These are phyloP conservation scores for Lagenidium sp. DNA, from an alignment of 352 stramenopile species.

Conservation along the genomic window DNA sequence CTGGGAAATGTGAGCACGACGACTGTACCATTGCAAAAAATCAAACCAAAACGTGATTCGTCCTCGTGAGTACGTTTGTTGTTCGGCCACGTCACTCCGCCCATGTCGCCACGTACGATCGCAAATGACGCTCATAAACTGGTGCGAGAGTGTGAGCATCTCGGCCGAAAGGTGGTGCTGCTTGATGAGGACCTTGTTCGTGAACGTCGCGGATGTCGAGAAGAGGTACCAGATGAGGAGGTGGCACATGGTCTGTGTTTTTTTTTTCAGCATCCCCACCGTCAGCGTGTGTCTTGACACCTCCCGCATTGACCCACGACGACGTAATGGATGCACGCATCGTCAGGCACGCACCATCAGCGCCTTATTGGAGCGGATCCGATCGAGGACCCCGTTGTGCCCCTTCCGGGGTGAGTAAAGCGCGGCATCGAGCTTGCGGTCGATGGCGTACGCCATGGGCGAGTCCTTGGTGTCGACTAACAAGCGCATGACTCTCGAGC, in stretches of 20 bases:
- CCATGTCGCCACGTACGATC: conserved; percentile 36
- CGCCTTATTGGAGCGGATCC: conserved; percentile 16
- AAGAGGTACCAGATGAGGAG: conserved; percentile 77
- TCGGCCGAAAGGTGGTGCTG: conserved; percentile 78
- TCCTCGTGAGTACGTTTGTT: neutral
- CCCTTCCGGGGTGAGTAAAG: conserved; percentile 16
- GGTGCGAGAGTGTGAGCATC: conserved; percentile 80
- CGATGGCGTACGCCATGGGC: no score
- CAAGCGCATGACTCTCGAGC: no score
- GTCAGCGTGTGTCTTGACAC: neutral
- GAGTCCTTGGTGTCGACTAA: no score
- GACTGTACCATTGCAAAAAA: conserved; percentile 38
- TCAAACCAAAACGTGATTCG: no score
- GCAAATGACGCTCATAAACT: conserved; percentile 69
- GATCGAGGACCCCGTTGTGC: conserved; percentile 12
- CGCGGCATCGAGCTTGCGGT: conserved; percentile 10
- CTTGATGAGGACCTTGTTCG: conserved; percentile 84
- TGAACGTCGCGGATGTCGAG: conserved; percentile 72
- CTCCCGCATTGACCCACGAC: neutral
- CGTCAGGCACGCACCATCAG: conserved; percentile 12
- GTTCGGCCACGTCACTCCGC: neutral
- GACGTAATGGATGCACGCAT: neutral
- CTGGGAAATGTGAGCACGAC: conserved; percentile 65
- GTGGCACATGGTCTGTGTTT: conserved; percentile 23
- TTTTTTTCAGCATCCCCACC: neutral